These are phyloP conservation scores for Hygrophila difformis DNA, from an alignment of 257 asterid species.

Conservation along the genomic window DNA sequence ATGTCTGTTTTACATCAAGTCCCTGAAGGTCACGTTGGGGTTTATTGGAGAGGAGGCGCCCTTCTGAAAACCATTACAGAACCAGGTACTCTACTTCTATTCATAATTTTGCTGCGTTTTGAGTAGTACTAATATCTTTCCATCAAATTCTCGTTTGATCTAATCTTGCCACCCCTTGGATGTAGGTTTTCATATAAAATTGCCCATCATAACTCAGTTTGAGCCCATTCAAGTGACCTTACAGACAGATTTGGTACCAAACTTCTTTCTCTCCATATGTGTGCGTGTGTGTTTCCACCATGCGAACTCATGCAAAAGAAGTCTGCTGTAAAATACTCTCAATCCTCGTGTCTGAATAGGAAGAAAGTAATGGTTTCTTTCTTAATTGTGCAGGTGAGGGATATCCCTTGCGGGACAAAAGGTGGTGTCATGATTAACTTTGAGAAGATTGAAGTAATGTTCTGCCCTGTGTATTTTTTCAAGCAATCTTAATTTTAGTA, in stretches of 20 bases:
- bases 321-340: constrained; percentile 7
- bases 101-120: neutral
- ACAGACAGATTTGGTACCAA: constrained; percentile 87
- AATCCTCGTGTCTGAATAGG: constrained; percentile 1
- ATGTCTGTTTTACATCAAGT: constrained; percentile 84
- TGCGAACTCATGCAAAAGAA: neutral
- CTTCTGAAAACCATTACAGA: constrained; percentile 63
- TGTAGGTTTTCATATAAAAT: constrained; percentile 82
- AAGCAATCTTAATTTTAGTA: constrained; percentile 6
- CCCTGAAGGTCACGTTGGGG: constrained; percentile 98
- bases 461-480: constrained; percentile 5
- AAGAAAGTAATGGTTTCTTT: constrained; percentile 4
- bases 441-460: constrained; percentile 84
- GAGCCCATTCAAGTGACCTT: constrained; percentile 98
- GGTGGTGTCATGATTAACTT: constrained; percentile 96
- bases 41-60: constrained; percentile 99
- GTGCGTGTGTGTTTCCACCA: neutral
- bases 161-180: constrained; percentile 19
- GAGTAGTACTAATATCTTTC: neutral
- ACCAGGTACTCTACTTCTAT: constrained; percentile 49
- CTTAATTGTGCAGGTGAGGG: constrained; percentile 65
- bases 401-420: constrained; percentile 98
- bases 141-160: constrained; percentile 14
- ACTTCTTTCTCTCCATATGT: neutral
- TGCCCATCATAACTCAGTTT: constrained; percentile 85